Evolutionary conservation across 306 rosid genomes (phyloP).

Genomic region (Vicia villosa): DNA sequence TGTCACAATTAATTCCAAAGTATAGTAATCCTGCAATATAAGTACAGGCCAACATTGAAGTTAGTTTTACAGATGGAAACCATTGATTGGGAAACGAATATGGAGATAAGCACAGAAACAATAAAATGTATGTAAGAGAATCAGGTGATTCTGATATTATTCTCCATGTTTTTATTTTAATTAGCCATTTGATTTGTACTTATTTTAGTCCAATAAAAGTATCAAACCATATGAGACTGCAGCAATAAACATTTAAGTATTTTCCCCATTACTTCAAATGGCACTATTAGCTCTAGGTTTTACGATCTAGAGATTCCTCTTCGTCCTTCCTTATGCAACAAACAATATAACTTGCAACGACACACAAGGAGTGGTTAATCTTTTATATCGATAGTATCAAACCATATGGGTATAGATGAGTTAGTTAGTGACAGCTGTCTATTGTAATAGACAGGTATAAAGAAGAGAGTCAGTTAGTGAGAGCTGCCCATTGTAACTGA

Average conservation of each 20-base stretch:
- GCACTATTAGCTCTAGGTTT: neutral
- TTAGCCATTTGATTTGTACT: neutral
- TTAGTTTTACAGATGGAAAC: conserved; percentile 31
- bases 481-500: neutral
- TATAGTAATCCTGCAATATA: conserved; percentile 70
- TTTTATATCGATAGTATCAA: no score
- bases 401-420: neutral
- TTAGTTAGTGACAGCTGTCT: neutral
- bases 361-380: neutral
- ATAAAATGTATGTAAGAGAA: neutral
- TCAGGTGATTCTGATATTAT: neutral
- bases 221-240: neutral
- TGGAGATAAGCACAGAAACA: conserved; percentile 3
- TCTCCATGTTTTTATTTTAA: neutral
- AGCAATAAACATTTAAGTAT: neutral
- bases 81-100: conserved; percentile 21
- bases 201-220: neutral
- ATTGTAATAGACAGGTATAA: no score
- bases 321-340: neutral
- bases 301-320: neutral
- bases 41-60: conserved; percentile 25
- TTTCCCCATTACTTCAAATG: neutral
- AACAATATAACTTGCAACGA: neutral
- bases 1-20: conserved; percentile 68
- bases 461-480: neutral